Evolutionary conservation across 2,329 filamentous ascomycete genomes (phyloP), one percentile per base, ranked within the genome.

Genomic region (Geosmithia putterillii): DNA sequence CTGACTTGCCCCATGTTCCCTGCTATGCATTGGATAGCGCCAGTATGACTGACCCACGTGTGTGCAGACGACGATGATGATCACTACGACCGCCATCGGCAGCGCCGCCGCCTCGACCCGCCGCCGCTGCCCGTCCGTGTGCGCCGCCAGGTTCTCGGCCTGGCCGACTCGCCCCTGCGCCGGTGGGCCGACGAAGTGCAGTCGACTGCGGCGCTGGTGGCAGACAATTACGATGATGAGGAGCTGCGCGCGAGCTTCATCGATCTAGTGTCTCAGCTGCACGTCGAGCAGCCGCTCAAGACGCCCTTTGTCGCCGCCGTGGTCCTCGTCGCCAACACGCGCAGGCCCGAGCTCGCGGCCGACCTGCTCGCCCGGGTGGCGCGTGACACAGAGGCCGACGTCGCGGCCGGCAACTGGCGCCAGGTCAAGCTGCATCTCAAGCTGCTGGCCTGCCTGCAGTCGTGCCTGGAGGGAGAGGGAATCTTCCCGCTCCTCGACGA

Each of bases 211-310:
- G 84, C 81, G 54, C 75, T 82, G 41, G 76, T 94, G 15, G 74
- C 81, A 25, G 86, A 94, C 38, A 83, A 94, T 61, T 84, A 83
- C 57, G 88, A 94, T n/a, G 84, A 94, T 57, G 79, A 82, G 51
- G 83, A 88, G 51, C 67, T 94, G 44, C 80, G 80, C 50, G 74
- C 71, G 25, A 78, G 73, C 42, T 94, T 94, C 59, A 69, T 85
- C 50, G 76, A 82, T 45, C 73, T 94, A 23, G 70, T 80, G 7
- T 66, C 89, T 46, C 85, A 90, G 62, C 71, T 96, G 50, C 73
- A 84, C 38, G 60, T 86, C 32, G 92, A 98, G 65, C 92, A 98
- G 65, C 92, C 92, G 1, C 82, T 98, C 62, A 96, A 96, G 70
- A 94, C 88, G n/a, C 90, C 92, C 0, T 96, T 95, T 58, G 74